Conservation (phyloP, 1,284 basidiomycete genomes). For the Abortiporus biennis region DNA sequence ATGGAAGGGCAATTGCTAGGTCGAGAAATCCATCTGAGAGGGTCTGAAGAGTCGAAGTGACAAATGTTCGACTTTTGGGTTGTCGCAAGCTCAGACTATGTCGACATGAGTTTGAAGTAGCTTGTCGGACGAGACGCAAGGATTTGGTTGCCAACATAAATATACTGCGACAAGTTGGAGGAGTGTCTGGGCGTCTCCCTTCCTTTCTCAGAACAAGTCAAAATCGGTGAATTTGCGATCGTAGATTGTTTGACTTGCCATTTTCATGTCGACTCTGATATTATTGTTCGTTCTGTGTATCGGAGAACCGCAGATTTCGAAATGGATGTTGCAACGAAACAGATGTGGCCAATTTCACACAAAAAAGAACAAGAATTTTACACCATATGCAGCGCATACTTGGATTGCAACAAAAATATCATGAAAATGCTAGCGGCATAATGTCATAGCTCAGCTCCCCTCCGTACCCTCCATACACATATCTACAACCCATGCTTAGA, state of each 20-base stretch:
- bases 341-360: too few relatives aligned
- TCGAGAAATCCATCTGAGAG: conserved; percentile 50
- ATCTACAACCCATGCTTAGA: conserved; percentile 42
- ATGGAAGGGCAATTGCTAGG: conserved; percentile 62
- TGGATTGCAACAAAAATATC: conserved; percentile 14
- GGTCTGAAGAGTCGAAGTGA: conserved; percentile 31
- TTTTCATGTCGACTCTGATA: neutral
- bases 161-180: too few relatives aligned
- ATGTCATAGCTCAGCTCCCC: conserved; percentile 16
- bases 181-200: neutral
- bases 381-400: too few relatives aligned
- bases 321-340: too few relatives aligned
- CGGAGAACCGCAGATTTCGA: too few relatives aligned
- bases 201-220: too few relatives aligned
- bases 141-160: conserved; percentile 4
- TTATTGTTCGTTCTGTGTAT: neutral
- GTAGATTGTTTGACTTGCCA: too few relatives aligned
- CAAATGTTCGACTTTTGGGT: conserved; percentile 25
- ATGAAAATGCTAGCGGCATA: conserved; percentile 25
- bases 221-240: too few relatives aligned
- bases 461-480: neutral
- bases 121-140: conserved; percentile 9
- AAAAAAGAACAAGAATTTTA: too few relatives aligned
- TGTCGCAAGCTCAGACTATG: neutral
- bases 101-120: conserved; percentile 6